Conservation (phyloP, 2,329 filamentous ascomycete species). For the Aspergillus sp. region DNA sequence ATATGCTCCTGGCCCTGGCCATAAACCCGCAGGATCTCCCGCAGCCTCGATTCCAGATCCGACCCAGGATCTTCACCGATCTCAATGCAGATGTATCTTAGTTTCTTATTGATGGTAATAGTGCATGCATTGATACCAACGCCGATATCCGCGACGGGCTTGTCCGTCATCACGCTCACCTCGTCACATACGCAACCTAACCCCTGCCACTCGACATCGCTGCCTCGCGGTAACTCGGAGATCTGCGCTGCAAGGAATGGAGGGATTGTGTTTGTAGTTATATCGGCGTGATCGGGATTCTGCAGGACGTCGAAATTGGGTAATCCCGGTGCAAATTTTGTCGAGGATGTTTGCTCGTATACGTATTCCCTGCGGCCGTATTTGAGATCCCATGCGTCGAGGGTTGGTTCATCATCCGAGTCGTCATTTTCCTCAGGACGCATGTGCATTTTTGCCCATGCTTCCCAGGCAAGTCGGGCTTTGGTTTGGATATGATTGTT, state of each 20-base stretch:
- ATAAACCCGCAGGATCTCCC: constrained; percentile 16
- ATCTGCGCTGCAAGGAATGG: constrained; percentile 72
- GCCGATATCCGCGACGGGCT: too few relatives aligned
- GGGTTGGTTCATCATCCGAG: constrained; percentile 39
- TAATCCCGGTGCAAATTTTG: constrained; percentile 7
- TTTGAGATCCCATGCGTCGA: constrained; percentile 47
- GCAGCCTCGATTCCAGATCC: constrained; percentile 18
- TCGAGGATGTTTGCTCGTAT: constrained; percentile 23
- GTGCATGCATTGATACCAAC: constrained; percentile 6
- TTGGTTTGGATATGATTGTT: constrained; percentile 19
- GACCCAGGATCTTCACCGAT: constrained; percentile 14
- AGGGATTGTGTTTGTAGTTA: constrained; percentile 37
- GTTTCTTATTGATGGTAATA: constrained; percentile 15
- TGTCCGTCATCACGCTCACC: constrained; percentile 11
- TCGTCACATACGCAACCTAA: constrained; percentile 47
- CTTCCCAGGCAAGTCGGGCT: constrained; percentile 32
- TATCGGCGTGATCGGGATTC: not conserved
- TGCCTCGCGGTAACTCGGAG: constrained; percentile 64
- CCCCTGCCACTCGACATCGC: constrained; percentile 78
- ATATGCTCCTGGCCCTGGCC: constrained; percentile 18
- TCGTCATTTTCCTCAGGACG: constrained; percentile 19
- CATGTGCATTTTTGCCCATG: constrained; percentile 41
- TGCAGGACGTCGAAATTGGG: constrained; percentile 22
- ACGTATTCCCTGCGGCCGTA: constrained; percentile 49
- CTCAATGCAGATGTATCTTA: constrained; percentile 26